Base-by-base conservation (phyloP, 2,329 filamentous ascomycete species). In the Elsinoe fawcettii region DNA sequence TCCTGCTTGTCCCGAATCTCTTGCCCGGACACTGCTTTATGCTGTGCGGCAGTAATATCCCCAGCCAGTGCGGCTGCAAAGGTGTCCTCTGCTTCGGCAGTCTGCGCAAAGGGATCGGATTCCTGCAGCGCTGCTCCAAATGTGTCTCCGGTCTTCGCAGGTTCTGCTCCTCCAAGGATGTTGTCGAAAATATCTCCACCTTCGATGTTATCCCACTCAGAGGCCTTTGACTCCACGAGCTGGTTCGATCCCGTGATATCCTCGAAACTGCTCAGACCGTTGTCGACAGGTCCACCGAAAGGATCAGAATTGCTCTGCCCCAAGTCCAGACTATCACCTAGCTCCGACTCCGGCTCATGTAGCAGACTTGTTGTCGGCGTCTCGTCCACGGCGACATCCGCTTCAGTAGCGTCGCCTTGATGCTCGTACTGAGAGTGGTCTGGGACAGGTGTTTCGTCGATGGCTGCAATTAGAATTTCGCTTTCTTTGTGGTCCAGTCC, bases 331-430 rank as follows among this genome's bases (percentile, higher is more conserved):
- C 60, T 62, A n/a, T 61, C 58, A 1, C 67, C 67, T 4, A 73
- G 68, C 20, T 62, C 56, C 12, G 60, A 60, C 51, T 72, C 70
- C 12, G 72, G 65, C 56, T 75, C 71, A 12, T 69, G 65, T 43
- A 77, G 66, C 37, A 78, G 62, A 3, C 75, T 73, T 9, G 67
- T 70, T 30, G 67, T 65, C 11, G 66, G 69, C 55, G 71, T 73
- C 55, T 77, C 75, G 18, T 72, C 68, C 22, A 75, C 64, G 20
- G 75, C 75, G 20, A 75, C 70, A 54, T 77, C 75, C 61, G 77
- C 63, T 8, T 72, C 66, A 3, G 74, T 74, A 0, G 66, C 66
- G 51, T 75, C 73, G 39, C 75, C 71, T 58, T 79, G 75, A 59
- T 75, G 71, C 58, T 77, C 75, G 61, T 78, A 78, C 39, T 71